A percentile compares a stretch with the other conserved stretches of the same genome.
Conservation (phyloP, 257 asterid genomes). For the Forsythia suspensa region DNA sequence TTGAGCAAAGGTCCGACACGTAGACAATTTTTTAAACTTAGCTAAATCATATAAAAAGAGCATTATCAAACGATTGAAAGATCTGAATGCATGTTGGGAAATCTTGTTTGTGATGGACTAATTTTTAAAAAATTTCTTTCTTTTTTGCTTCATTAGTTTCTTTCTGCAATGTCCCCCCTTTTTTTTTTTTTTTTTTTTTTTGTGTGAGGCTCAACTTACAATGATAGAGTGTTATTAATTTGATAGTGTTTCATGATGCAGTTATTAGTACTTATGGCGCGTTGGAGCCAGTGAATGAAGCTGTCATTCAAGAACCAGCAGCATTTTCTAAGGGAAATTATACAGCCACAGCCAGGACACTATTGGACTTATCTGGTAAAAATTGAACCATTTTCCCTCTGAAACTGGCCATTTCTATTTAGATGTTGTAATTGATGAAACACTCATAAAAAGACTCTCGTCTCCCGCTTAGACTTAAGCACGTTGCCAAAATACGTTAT, state of each 20-base stretch:
- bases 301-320: slow-evolving; percentile 24
- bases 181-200: background rate
- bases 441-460: background rate
- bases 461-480: too few species aligned
- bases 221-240: background rate
- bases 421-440: background rate
- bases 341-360: slow-evolving; percentile 32
- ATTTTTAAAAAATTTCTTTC: too few species aligned
- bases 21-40: background rate
- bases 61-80: background rate
- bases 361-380: slow-evolving; percentile 26
- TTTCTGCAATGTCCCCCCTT: background rate
- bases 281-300: slow-evolving; percentile 35
- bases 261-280: slow-evolving; percentile 39
- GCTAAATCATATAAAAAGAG: too few species aligned
- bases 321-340: slow-evolving; percentile 30
- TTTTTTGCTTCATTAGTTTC: too few species aligned
- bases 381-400: too few species aligned
- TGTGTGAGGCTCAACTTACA: background rate
- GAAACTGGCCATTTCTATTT: background rate
- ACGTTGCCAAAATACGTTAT: too few species aligned
- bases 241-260: slow-evolving; percentile 19
- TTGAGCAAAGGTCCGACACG: background rate
- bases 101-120: background rate
- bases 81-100: background rate